Conservation (phyloP, 2,329 filamentous ascomycete genomes). For the Endoconidiophora laricicola region DNA sequence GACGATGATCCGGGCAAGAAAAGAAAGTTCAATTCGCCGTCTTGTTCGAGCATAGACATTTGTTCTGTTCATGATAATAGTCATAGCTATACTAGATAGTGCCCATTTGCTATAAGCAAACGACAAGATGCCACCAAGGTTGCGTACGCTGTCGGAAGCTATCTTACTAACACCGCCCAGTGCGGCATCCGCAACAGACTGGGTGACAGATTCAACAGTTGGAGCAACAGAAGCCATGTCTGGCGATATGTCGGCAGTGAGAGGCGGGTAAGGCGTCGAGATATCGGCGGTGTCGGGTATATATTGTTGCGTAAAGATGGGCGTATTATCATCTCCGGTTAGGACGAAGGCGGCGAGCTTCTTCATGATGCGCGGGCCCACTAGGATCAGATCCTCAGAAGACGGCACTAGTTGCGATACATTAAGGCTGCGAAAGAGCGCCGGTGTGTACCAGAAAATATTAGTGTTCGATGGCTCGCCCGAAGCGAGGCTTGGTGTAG, state of each 20-base stretch:
- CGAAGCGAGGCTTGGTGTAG: constrained; percentile 17
- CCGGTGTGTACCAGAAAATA: too few relatives aligned
- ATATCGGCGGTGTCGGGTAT: not conserved
- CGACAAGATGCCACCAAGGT: constrained; percentile 70
- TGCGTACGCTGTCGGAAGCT: constrained; percentile 44
- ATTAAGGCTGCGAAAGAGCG: too few relatives aligned
- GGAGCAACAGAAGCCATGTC: constrained; percentile 11
- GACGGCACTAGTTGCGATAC: constrained; percentile 34
- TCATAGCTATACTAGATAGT: constrained; percentile 69
- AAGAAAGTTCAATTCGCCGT: constrained; percentile 58
- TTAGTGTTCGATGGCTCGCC: constrained; percentile 34
- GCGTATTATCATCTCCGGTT: constrained; percentile 1
- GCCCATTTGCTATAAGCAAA: constrained; percentile 92
- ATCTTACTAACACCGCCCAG: constrained; percentile 28
- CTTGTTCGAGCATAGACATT: constrained; percentile 86
- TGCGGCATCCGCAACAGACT: constrained; percentile 8
- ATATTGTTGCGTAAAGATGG: not conserved
- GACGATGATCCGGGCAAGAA: constrained; percentile 52
- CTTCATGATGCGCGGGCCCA: constrained; percentile 52
- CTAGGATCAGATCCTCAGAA: constrained; percentile 50
- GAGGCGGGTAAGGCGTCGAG: constrained; percentile 9
- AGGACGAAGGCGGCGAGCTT: constrained; percentile 48
- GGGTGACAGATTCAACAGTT: constrained; percentile 14
- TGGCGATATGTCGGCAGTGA: constrained; percentile 13
- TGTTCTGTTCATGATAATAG: constrained; percentile 76